Evolutionary conservation across 2,329 filamentous ascomycete genomes (phyloP).

Genomic region (Penicillium sp.): DNA sequence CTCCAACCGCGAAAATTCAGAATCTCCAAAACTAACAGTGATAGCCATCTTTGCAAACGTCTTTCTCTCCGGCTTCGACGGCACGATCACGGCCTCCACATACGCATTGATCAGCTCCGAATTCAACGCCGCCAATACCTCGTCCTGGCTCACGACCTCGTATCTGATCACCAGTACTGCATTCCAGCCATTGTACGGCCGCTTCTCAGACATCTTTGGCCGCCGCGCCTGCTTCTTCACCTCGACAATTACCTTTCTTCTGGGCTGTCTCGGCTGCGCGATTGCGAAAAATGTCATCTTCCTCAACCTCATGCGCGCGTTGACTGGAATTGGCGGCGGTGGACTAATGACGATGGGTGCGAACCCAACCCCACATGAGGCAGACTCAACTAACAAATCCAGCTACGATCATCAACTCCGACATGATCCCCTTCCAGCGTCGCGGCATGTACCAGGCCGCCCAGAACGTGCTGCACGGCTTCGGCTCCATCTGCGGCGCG

Average conservation of each 20-base stretch:
- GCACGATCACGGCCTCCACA: conserved; percentile 51
- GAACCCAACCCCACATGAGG: not conserved
- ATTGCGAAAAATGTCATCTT: conserved; percentile 69
- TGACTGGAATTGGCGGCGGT: conserved; percentile 75
- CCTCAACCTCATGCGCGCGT: conserved; percentile 71
- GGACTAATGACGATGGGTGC: conserved; percentile 68
- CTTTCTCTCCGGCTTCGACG: conserved; percentile 62
- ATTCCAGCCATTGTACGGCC: conserved; percentile 74
- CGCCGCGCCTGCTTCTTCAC: conserved; percentile 64
- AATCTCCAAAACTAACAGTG: conserved; percentile 5
- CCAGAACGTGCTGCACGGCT: conserved; percentile 66
- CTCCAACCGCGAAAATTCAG: not conserved
- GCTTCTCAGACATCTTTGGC: conserved; percentile 74
- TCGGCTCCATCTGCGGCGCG: conserved; percentile 64
- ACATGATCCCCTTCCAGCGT: conserved; percentile 74
- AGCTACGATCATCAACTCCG: conserved; percentile 71
- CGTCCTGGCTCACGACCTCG: conserved; percentile 61
- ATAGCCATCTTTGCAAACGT: conserved; percentile 67
- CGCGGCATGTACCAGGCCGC: conserved; percentile 73
- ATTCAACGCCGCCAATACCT: conserved; percentile 52
- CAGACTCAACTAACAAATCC: not conserved
- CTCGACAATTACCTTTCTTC: conserved; percentile 65
- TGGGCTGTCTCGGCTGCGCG: conserved; percentile 72
- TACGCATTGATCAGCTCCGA: conserved; percentile 54
- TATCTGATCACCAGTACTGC: conserved; percentile 69